Evolutionary conservation across 2,329 filamentous ascomycete genomes (phyloP).

Genomic region (Colletotrichum australisinense): DNA sequence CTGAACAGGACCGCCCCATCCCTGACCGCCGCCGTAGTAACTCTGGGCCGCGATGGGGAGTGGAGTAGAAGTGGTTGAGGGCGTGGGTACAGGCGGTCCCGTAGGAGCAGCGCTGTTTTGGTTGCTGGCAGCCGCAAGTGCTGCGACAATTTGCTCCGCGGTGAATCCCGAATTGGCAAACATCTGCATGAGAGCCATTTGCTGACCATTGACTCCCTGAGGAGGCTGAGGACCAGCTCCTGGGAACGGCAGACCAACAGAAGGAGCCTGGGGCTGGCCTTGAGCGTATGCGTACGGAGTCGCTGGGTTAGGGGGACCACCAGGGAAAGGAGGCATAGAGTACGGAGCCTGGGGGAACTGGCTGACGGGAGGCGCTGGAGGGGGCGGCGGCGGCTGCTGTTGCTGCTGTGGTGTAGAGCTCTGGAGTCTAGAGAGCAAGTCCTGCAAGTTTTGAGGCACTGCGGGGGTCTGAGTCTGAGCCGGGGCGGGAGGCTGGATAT

Average conservation of each 20-base stretch:
- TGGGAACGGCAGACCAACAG: conserved; percentile 39
- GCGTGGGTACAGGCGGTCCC: conserved; percentile 46
- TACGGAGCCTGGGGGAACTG: conserved; percentile 7
- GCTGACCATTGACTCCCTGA: conserved; percentile 58
- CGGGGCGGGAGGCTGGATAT: background rate
- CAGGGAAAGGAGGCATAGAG: conserved; percentile 52
- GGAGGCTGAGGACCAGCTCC: conserved; percentile 41
- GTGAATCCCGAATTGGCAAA: conserved; percentile 81
- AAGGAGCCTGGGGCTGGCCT: conserved; percentile 39
- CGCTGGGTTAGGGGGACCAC: conserved; percentile 57
- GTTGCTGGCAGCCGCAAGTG: conserved; percentile 64
- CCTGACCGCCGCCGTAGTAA: conserved; percentile 18
- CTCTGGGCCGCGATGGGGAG: conserved; percentile 38
- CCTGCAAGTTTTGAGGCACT: conserved; percentile 1
- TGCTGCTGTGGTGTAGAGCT: conserved; percentile 12
- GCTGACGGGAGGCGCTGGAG: conserved; percentile 1
- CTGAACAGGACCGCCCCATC: conserved; percentile 45
- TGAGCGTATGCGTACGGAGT: conserved; percentile 62
- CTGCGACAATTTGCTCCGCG: conserved; percentile 77
- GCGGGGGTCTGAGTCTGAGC: conserved; percentile 2
- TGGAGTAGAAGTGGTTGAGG: conserved; percentile 56
- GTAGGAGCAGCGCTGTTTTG: conserved; percentile 45
- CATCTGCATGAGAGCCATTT: conserved; percentile 79
- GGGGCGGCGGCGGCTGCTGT: conserved; percentile 10
- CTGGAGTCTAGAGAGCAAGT: conserved; percentile 21